These are phyloP conservation scores for Tetrapisispora arboricola DNA, from an alignment of 805 yeast species.

Conservation along the genomic window DNA sequence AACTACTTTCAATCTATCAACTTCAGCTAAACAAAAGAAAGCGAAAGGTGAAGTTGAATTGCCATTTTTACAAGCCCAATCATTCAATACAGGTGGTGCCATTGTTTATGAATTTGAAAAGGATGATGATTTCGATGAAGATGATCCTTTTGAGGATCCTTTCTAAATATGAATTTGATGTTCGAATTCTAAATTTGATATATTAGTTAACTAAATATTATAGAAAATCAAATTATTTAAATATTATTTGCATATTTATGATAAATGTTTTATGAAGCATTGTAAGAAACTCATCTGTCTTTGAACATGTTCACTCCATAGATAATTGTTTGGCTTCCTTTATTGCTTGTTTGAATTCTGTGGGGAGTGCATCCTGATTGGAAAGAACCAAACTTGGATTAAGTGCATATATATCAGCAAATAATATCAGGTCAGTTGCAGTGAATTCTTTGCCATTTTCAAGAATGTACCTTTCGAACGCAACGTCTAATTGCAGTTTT, in stretches of 20 bases:
- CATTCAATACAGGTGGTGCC: constrained; percentile 71
- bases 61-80: constrained; percentile 87
- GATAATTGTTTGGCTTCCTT: not conserved
- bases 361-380: not conserved
- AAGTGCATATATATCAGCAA: not conserved
- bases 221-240: not conserved
- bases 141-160: constrained; percentile 96
- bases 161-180: constrained; percentile 50
- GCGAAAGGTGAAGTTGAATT: constrained; percentile 81
- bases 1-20: constrained; percentile 79
- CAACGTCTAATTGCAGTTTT: constrained; percentile 33
- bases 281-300: no score
- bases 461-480: constrained; percentile 24
- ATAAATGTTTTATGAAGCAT: no score
- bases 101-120: constrained; percentile 92
- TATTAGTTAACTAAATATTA: not conserved
- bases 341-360: not conserved
- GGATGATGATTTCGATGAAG: constrained; percentile 97
- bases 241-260: not conserved
- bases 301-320: no score
- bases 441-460: constrained; percentile 26
- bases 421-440: constrained; percentile 45
- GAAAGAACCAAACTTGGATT: not conserved
- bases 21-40: constrained; percentile 60
- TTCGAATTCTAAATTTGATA: constrained; percentile 24